Conservation (phyloP, 306 rosid genomes). For the Castanea sativa region DNA sequence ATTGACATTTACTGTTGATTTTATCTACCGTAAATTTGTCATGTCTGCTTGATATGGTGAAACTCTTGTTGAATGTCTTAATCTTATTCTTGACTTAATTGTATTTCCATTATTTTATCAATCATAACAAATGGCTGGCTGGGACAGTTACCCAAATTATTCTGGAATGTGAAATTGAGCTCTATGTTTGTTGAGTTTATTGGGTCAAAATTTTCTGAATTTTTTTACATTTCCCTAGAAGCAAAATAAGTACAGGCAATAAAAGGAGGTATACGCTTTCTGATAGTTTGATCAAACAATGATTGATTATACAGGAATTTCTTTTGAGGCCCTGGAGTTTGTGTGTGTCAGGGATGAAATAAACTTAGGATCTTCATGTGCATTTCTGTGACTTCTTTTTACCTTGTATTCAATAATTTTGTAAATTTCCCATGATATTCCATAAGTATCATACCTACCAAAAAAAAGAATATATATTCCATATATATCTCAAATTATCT, state of each 20-base stretch:
- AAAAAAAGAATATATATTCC: too few relatives aligned
- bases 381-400: neutral
- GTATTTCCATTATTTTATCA: neutral
- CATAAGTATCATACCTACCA: too few relatives aligned
- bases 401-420: neutral
- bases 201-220: neutral
- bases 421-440: neutral
- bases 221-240: neutral
- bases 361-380: neutral
- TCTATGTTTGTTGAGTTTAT: neutral
- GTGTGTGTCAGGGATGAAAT: neutral
- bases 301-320: neutral
- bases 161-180: neutral
- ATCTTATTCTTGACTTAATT: neutral
- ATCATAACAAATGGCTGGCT: neutral
- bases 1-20: constrained; percentile 1
- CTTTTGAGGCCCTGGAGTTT: neutral
- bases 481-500: neutral
- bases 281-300: neutral
- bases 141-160: neutral
- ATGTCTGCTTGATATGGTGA: constrained; percentile 16
- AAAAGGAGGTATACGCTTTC: neutral
- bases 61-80: neutral
- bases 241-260: neutral
- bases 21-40: neutral